phyloP scores from a whole-genome alignment of 1,284 basidiomycete species.

The Athelia sp. region DNA sequence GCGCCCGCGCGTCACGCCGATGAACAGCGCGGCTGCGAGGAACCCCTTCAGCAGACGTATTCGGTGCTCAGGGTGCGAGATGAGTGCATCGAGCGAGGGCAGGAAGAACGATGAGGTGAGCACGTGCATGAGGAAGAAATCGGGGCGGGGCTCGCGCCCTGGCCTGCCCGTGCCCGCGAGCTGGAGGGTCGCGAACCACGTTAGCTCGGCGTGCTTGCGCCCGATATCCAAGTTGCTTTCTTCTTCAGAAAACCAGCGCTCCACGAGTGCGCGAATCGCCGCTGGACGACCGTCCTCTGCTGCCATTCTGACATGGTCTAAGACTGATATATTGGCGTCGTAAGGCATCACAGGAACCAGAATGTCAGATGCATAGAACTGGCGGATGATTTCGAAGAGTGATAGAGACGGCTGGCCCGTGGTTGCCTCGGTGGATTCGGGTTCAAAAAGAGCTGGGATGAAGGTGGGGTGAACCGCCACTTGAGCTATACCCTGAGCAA shows the following conservation, averaged over 20 bases:
- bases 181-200: slow-evolving; percentile 48
- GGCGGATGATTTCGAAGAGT: slow-evolving; percentile 44
- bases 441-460: slow-evolving; percentile 28
- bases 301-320: slow-evolving; percentile 29
- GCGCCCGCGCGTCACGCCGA: slow-evolving; percentile 47
- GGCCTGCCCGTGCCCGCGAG: slow-evolving; percentile 46
- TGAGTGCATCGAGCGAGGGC: slow-evolving; percentile 37
- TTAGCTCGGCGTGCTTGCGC: slow-evolving; percentile 46
- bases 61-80: slow-evolving; percentile 34
- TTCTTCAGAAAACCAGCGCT: slow-evolving; percentile 33
- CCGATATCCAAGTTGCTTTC: slow-evolving; percentile 32
- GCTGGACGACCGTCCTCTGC: slow-evolving; percentile 35
- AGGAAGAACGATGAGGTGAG: slow-evolving; percentile 62
- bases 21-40: slow-evolving; percentile 38
- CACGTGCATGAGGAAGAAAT: slow-evolving; percentile 73
- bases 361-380: slow-evolving; percentile 47
- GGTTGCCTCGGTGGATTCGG: slow-evolving; percentile 5
- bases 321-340: slow-evolving; percentile 36
- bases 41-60: slow-evolving; percentile 45
- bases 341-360: slow-evolving; percentile 52
- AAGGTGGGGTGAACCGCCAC: slow-evolving; percentile 40
- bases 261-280: slow-evolving; percentile 43
- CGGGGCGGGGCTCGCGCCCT: slow-evolving; percentile 48
- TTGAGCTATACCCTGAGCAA: slow-evolving; percentile 57
- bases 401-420: slow-evolving; percentile 25